These are phyloP conservation scores for Boechera retrofracta DNA, from an alignment of 345 rosid genomes.

Conservation along the genomic window DNA sequence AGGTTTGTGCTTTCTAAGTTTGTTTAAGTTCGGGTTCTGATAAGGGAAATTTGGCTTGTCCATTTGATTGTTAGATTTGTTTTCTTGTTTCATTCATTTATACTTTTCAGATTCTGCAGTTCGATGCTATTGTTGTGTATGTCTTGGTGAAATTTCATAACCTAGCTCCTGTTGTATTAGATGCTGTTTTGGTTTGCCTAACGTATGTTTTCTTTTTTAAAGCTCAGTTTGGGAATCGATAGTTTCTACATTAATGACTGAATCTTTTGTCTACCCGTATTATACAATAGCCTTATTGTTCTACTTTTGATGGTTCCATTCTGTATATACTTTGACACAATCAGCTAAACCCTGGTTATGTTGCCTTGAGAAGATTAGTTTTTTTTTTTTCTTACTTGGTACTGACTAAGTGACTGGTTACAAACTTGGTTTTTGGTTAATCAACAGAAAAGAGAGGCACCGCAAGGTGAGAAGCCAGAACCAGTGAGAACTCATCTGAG, in stretches of 20 bases:
- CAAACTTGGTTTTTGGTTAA: not conserved
- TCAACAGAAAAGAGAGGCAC: constrained; percentile 87
- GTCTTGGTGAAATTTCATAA: not conserved
- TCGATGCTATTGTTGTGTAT: not conserved
- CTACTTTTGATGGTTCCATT: too few relatives aligned
- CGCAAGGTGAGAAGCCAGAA: constrained; percentile 95
- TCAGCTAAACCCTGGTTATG: too few relatives aligned
- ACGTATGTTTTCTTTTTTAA: too few relatives aligned
- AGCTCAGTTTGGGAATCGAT: not conserved
- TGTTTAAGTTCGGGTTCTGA: not conserved
- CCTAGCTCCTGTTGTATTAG: not conserved
- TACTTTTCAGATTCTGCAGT: not conserved
- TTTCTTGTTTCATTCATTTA: not conserved
- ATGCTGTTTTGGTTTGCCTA: not conserved
- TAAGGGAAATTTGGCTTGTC: not conserved
- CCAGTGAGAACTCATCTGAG: constrained; percentile 89
- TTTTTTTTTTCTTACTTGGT: not conserved
- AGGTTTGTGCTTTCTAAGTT: not conserved
- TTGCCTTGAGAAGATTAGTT: too few relatives aligned
- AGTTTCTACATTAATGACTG: not conserved
- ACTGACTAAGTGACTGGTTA: too few relatives aligned
- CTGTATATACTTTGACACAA: not conserved
- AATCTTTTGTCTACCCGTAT: not conserved
- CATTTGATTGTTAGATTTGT: not conserved
- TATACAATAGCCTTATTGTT: too few relatives aligned